Percentiles rank a stretch among this genome's conserved stretches.
Conservation (phyloP, 805 yeast species). For the Nakazawaea wyomingensis region DNA sequence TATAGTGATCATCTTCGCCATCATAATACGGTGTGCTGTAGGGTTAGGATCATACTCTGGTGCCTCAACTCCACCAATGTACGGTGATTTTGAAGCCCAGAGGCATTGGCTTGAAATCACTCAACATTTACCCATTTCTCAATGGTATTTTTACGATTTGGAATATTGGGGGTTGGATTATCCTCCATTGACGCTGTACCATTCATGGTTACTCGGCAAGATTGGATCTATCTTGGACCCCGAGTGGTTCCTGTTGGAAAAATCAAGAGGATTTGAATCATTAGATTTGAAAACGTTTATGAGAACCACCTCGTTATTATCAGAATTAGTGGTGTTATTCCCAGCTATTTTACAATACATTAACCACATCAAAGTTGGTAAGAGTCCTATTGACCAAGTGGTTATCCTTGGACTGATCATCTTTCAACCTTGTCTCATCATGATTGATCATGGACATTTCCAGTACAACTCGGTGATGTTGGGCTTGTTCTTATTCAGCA, state of each 20-base stretch:
- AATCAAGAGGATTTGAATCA: conserved; percentile 73
- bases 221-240: conserved; percentile 62
- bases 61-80: conserved; percentile 61
- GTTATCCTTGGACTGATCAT: conserved; percentile 74
- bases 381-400: conserved; percentile 68
- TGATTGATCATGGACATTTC: conserved; percentile 96
- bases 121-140: conserved; percentile 56
- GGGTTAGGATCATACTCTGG: conserved; percentile 92
- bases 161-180: conserved; percentile 96
- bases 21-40: conserved; percentile 76
- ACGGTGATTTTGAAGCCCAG: conserved; percentile 97
- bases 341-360: conserved; percentile 77
- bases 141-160: conserved; percentile 89
- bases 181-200: conserved; percentile 95
- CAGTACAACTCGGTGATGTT: conserved; percentile 94
- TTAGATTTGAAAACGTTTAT: conserved; percentile 70
- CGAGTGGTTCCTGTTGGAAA: conserved; percentile 69
- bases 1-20: conserved; percentile 63
- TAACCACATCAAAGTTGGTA: conserved; percentile 47
- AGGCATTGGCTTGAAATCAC: conserved; percentile 98
- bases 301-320: conserved; percentile 73
- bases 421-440: conserved; percentile 74
- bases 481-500: conserved; percentile 69
- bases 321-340: conserved; percentile 69
- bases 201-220: conserved; percentile 74